phyloP scores from a whole-genome alignment of 192 early-diverging fungal genomes.

The Rhizophagus sp. region DNA sequence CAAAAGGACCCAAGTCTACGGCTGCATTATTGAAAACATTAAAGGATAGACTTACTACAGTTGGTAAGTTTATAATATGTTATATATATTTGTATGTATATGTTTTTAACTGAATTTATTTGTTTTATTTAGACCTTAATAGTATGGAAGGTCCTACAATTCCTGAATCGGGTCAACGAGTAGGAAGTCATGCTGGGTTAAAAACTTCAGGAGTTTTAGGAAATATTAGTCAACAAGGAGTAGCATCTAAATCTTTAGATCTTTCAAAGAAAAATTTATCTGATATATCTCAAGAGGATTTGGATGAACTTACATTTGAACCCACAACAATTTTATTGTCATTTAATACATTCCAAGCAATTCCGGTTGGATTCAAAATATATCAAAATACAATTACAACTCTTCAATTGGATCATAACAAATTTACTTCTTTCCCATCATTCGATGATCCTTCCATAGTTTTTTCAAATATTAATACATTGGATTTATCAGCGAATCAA shows the following conservation, averaged over 20 bases:
- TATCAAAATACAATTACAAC: conserved; percentile 35
- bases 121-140: conserved; percentile 29
- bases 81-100: too few relatives aligned
- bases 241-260: conserved; percentile 38
- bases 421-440: conserved; percentile 45
- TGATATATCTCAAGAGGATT: conserved; percentile 34
- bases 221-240: conserved; percentile 21
- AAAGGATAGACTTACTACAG: conserved; percentile 37
- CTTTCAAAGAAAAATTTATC: conserved; percentile 44
- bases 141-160: conserved; percentile 35
- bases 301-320: conserved; percentile 34
- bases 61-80: conserved; percentile 26
- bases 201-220: conserved; percentile 4
- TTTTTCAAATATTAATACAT: conserved; percentile 41
- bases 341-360: conserved; percentile 38
- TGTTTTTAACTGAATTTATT: neutral
- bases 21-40: conserved; percentile 46
- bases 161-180: neutral
- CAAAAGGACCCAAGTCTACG: conserved; percentile 38
- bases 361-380: conserved; percentile 32
- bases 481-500: conserved; percentile 50
- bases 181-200: neutral
- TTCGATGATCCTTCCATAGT: conserved; percentile 28
- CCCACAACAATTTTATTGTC: conserved; percentile 34
- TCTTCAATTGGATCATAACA: conserved; percentile 54